Conservation (phyloP, 116 monocot species). For the Iris pallida region DNA sequence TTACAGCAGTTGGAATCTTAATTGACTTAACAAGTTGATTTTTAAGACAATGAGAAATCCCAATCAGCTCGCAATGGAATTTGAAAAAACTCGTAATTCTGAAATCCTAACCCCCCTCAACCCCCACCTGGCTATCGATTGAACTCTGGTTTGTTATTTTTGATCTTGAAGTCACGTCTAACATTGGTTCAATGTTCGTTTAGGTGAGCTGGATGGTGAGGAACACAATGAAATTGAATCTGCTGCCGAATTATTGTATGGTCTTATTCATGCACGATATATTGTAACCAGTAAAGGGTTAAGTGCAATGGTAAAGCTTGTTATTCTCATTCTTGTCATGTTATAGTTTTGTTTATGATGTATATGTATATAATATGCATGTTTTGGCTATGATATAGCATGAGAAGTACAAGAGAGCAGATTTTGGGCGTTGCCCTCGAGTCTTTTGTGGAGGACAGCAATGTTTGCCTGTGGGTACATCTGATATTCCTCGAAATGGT, state of each 20-base stretch:
- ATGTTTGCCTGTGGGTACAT: slow-evolving; percentile 61
- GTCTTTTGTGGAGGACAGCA: slow-evolving; percentile 63
- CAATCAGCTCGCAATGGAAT: no score
- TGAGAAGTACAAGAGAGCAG: slow-evolving; percentile 58
- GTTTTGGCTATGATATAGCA: slow-evolving; percentile 29
- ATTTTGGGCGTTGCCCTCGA: slow-evolving; percentile 60
- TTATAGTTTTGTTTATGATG: background rate
- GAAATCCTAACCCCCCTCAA: no score
- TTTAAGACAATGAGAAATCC: no score
- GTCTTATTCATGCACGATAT: slow-evolving; percentile 79
- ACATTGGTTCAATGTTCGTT: background rate
- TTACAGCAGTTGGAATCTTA: no score
- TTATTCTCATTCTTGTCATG: background rate
- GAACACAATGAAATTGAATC: slow-evolving; percentile 60
- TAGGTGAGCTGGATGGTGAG: slow-evolving; percentile 58
- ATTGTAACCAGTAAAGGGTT: slow-evolving; percentile 62
- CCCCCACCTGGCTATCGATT: no score
- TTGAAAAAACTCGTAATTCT: no score
- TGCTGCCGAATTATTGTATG: slow-evolving; percentile 67
- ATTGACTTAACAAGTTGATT: no score
- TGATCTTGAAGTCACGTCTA: no score
- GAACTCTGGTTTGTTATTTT: no score
- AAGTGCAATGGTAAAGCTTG: slow-evolving; percentile 56
- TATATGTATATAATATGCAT: slow-evolving; percentile 4
- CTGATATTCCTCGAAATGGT: slow-evolving; percentile 51